Conservation (phyloP, 2,329 filamentous ascomycete genomes). For the Rosellinia necatrix region DNA sequence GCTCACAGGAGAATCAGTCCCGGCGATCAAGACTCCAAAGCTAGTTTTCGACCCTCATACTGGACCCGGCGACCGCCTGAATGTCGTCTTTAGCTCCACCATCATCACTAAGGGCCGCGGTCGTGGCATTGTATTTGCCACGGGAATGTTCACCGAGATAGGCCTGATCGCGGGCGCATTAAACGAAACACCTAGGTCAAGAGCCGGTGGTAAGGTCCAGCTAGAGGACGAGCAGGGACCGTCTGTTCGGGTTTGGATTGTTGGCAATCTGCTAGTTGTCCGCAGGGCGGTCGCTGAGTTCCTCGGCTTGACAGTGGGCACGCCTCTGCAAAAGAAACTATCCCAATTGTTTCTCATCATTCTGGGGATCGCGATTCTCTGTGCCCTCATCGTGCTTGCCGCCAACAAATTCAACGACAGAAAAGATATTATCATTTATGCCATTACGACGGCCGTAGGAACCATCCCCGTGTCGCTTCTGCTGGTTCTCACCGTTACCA, state of each 20-base stretch:
- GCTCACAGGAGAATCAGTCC: slow-evolving; percentile 66
- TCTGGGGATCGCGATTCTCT: slow-evolving; percentile 66
- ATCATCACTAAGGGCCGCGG: slow-evolving; percentile 66
- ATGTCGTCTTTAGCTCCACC: slow-evolving; percentile 65
- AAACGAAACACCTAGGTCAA: slow-evolving; percentile 54
- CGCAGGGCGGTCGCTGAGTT: slow-evolving; percentile 66
- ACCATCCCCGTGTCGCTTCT: slow-evolving; percentile 68
- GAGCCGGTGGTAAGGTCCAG: slow-evolving; percentile 56
- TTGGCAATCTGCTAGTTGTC: too few relatives aligned
- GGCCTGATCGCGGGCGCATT: slow-evolving; percentile 67
- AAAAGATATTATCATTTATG: slow-evolving; percentile 67
- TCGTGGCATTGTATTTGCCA: slow-evolving; percentile 63
- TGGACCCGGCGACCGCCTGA: slow-evolving; percentile 65
- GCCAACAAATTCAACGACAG: slow-evolving; percentile 61
- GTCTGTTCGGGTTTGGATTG: slow-evolving; percentile 55
- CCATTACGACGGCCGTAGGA: slow-evolving; percentile 60
- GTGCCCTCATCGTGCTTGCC: slow-evolving; percentile 70
- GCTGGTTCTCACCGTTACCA: slow-evolving; percentile 69
- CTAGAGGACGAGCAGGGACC: slow-evolving; percentile 56
- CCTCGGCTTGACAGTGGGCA: slow-evolving; percentile 70
- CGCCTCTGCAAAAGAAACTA: slow-evolving; percentile 73
- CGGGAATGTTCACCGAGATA: slow-evolving; percentile 65
- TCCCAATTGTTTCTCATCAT: slow-evolving; percentile 70
- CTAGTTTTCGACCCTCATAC: slow-evolving; percentile 56
- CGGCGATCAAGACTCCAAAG: slow-evolving; percentile 58